Evolutionary conservation across 371 early-diverging fungal species (phyloP).

Genomic region (Coemansia sp.): DNA sequence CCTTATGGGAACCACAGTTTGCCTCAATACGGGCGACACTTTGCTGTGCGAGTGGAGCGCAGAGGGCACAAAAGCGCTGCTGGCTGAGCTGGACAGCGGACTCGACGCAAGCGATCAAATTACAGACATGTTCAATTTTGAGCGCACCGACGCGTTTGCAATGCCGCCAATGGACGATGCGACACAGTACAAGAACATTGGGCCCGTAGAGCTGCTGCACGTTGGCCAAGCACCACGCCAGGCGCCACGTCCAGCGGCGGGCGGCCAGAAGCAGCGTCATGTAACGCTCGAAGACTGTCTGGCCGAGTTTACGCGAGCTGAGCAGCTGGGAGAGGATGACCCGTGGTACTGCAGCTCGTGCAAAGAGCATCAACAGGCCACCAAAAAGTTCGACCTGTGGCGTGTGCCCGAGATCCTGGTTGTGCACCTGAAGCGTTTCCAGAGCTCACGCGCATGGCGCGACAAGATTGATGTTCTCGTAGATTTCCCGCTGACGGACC

Average conservation of each 20-base stretch:
- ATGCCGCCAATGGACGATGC: slow-evolving; percentile 47
- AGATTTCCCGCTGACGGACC: slow-evolving; percentile 70
- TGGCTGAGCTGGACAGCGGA: slow-evolving; percentile 17
- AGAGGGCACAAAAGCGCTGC: slow-evolving; percentile 24
- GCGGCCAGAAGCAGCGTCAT: slow-evolving; percentile 30
- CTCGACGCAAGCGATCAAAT: background rate
- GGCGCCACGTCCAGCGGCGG: slow-evolving; percentile 20
- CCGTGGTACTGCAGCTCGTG: slow-evolving; percentile 84
- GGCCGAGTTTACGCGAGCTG: slow-evolving; percentile 75
- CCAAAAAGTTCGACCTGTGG: slow-evolving; percentile 85
- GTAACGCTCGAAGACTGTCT: slow-evolving; percentile 74
- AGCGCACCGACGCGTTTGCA: slow-evolving; percentile 18
- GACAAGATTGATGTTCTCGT: slow-evolving; percentile 84
- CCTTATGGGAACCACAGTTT: slow-evolving; percentile 15
- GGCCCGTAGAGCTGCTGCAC: slow-evolving; percentile 20
- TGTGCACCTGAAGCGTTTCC: slow-evolving; percentile 89
- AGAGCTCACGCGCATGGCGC: slow-evolving; percentile 68
- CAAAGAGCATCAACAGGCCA: slow-evolving; percentile 73
- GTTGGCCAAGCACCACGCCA: slow-evolving; percentile 29
- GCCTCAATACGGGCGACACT: slow-evolving; percentile 45
- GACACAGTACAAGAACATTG: slow-evolving; percentile 29
- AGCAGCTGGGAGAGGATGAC: slow-evolving; percentile 78
- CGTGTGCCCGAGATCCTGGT: slow-evolving; percentile 83
- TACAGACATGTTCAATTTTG: slow-evolving; percentile 36
- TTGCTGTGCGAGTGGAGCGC: slow-evolving; percentile 46